These are phyloP conservation scores for Cochliopodium minus DNA, from an alignment of 208 protist genomes.

Conservation along the genomic window DNA sequence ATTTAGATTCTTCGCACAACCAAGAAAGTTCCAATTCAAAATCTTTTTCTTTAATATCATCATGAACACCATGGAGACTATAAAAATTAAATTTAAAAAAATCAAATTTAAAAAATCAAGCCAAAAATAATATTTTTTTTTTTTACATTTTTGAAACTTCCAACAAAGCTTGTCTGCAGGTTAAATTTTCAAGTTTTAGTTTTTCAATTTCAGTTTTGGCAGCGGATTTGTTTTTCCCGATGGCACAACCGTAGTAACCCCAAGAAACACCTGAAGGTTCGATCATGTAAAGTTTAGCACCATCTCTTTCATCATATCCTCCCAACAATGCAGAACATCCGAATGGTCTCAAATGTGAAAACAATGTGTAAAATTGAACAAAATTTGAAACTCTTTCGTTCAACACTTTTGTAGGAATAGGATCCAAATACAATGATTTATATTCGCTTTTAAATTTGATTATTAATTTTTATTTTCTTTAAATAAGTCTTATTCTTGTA, in stretches of 20 bases:
- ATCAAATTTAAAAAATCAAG: background rate
- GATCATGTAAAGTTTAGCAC: constrained; percentile 80
- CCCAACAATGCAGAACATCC: constrained; percentile 80
- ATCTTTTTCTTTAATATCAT: constrained; percentile 73
- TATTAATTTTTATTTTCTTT: too few relatives aligned
- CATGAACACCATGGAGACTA: constrained; percentile 42
- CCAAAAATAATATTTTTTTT: background rate
- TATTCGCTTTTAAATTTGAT: too few relatives aligned
- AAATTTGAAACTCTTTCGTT: constrained; percentile 61
- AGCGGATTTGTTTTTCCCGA: constrained; percentile 89
- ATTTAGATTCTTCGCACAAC: constrained; percentile 63
- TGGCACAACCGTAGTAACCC: constrained; percentile 76
- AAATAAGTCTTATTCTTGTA: too few relatives aligned
- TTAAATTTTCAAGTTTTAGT: constrained; percentile 72
- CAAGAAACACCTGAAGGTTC: constrained; percentile 74
- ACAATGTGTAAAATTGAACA: constrained; percentile 81
- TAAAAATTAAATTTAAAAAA: constrained; percentile 8
- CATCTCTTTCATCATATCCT: constrained; percentile 61
- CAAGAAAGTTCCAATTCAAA: constrained; percentile 90
- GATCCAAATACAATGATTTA: constrained; percentile 59
- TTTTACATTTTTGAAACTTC: constrained; percentile 75
- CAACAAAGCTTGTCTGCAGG: constrained; percentile 71
- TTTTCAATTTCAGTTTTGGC: constrained; percentile 96
- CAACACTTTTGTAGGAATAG: constrained; percentile 71
- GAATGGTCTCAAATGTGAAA: constrained; percentile 80